Evolutionary conservation across 495 filamentous ascomycete genomes (phyloP), one percentile per base, ranked within the genome.

Genomic region (Penicillium atrosanguineum): DNA sequence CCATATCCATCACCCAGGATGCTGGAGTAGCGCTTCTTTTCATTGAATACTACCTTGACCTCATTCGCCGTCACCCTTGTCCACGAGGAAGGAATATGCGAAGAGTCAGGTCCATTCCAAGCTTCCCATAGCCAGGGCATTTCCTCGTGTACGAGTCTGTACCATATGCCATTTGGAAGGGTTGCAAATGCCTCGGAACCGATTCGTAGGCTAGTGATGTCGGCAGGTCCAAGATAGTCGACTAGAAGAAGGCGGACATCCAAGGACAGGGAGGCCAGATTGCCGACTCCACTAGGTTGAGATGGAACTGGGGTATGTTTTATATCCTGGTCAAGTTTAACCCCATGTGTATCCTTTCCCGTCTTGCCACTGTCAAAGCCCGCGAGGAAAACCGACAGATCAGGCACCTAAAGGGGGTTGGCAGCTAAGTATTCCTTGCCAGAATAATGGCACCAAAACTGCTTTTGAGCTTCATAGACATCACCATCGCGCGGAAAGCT

Each of bases 71-170:
- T 34, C 31, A 34, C 12, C 8, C 6, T 34, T 31, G 31, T 34
- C 31, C 31, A 34, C 1, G 31, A 4, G 12, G 31, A 34, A 34
- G 31, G 31, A 12, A 19, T 25, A 19, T 34, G 31, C 11, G 31
- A 14, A 34, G 31, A 12, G 7, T 31, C 28, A 1, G 28, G 4
- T 29, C 49, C 48, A 7, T 55, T 56, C 57, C 60, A 65, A 0
- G 57, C 60, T 57, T 73, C 70, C 57, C 59, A 70, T 11, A 71
- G 31, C 62, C 62, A 73, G 0, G 66, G 68, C 66, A 69, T 68
- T 25, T 73, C 64, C 43, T 55, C 28, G 3, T 48, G 50, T 8
- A 70, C 37, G 3, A 68, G 56, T 16, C 44, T 36, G 16, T 61
- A 56, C 54, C 62, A 73, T 0, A 73, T 26, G 20, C 11, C n/a